phyloP scores from a whole-genome alignment of 1,284 basidiomycete genomes.

The Ceratobasidium sp. region DNA sequence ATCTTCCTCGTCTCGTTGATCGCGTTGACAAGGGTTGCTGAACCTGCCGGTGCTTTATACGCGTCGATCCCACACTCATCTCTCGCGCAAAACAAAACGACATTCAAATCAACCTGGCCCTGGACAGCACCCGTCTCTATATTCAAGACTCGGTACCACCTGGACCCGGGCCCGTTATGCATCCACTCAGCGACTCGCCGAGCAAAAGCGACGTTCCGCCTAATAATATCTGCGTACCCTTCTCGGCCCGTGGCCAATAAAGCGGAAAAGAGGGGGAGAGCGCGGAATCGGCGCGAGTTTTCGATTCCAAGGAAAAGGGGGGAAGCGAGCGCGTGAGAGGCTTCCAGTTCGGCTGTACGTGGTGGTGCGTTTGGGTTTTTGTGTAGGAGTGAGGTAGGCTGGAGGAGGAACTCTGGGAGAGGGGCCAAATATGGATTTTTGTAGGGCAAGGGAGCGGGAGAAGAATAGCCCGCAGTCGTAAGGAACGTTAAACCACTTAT shows the following conservation, averaged over 20 bases:
- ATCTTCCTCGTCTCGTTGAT: slow-evolving; percentile 53
- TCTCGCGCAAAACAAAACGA: slow-evolving; percentile 54
- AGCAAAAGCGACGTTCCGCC: slow-evolving; percentile 54
- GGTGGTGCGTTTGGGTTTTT: slow-evolving; percentile 26
- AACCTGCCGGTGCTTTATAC: slow-evolving; percentile 41
- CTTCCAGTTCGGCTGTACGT: slow-evolving; percentile 36
- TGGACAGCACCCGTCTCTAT: slow-evolving; percentile 44
- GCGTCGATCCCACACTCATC: slow-evolving; percentile 43
- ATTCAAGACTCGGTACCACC: slow-evolving; percentile 51
- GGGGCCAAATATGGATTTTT: slow-evolving; percentile 53
- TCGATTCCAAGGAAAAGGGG: slow-evolving; percentile 55
- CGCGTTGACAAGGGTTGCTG: slow-evolving; percentile 45
- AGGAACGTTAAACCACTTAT: slow-evolving; percentile 56
- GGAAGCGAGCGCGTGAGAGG: slow-evolving; percentile 45
- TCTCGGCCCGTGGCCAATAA: slow-evolving; percentile 52
- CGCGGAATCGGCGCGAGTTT: slow-evolving; percentile 57
- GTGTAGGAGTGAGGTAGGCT: slow-evolving; percentile 50
- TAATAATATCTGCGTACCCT: slow-evolving; percentile 53
- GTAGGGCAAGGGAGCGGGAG: slow-evolving; percentile 46
- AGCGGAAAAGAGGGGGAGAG: slow-evolving; percentile 55
- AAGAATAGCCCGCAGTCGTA: slow-evolving; percentile 60
- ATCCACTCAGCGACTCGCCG: slow-evolving; percentile 49
- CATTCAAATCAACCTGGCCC: slow-evolving; percentile 48
- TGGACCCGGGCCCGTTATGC: slow-evolving; percentile 41
- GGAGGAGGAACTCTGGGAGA: slow-evolving; percentile 49